These are phyloP conservation scores for Sorghum bicolor DNA, from an alignment of 176 grass and related monocot genomes.

Conservation along the genomic window Sorghum_bicolor_NCBIv3 NC_012879.2:49090001-49090500, in stretches of 20 bases:
- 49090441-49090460: no score
- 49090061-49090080: conserved; percentile 45
- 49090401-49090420: no score
- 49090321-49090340: conserved; percentile 54
- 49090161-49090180: conserved; percentile 69
- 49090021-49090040: conserved; percentile 30
- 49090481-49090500: no score
- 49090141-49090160: conserved; percentile 73
- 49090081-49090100: conserved; percentile 49
- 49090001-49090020: conserved; percentile 11
- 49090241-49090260: conserved; percentile 77
- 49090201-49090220: conserved; percentile 42
- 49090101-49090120: conserved; percentile 71
- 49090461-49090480: no score
- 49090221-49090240: conserved; percentile 46
- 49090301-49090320: conserved; percentile 55
- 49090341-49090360: not conserved
- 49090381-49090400: not conserved
- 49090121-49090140: conserved; percentile 51
- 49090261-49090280: conserved; percentile 49
- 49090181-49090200: conserved; percentile 21
- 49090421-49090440: no score
- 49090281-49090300: conserved; percentile 54
- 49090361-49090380: not conserved
- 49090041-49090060: conserved; percentile 42